Base-by-base conservation (phyloP, 805 yeast genomes). In the Starmerella ratchasimensis region DNA sequence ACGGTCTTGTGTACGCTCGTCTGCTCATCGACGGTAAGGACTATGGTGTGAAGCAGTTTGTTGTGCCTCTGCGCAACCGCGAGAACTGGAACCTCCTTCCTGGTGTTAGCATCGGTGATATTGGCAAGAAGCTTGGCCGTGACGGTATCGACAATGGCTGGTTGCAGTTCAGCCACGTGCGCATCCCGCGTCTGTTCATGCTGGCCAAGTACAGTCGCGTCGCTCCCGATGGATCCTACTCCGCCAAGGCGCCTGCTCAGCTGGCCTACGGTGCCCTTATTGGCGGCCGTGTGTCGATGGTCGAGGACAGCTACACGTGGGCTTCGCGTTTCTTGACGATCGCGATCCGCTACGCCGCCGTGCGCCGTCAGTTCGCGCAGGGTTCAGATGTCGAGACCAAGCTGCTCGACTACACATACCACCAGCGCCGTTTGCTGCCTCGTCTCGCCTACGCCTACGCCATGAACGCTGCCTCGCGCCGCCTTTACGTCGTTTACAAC, bases 71-170 rank as follows among this genome's bases (percentile, higher is more conserved):
- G 47, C 69, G 96, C 58, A 90, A 83, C 58, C 55, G 71, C 5
- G 64, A 72, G 42, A 53, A 49, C 34, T 88, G 80, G 62, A 67
- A 76, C 42, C 59, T 86, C 42, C 60, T 69, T 47, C 83, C 93
- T 3, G 96, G 96, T 39, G 63, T 86, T 40, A 60, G 80, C 23
- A 67, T 83, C 46, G 96, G 96, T 44, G 96, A 86, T 56, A 82
- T 86, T 55, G 96, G 96, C 39, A 74, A 80, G 46, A 86, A 86
- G 62, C 83, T 86, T 94, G 96, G 96, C 37, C 70, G 95, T 53
- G 90, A 84, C 53, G 95, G 94, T 41, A 80, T 86, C 48, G 96
- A 86, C 55, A 86, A 86, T 58, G 96, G 96, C 37, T 86, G 95
- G 95, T 81, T 86, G 53, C 95, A 84, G 61, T 86, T 80, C 62